Evolutionary conservation across 148 eudicot genomes (phyloP).

Genomic region (Limonium bicolor): DNA sequence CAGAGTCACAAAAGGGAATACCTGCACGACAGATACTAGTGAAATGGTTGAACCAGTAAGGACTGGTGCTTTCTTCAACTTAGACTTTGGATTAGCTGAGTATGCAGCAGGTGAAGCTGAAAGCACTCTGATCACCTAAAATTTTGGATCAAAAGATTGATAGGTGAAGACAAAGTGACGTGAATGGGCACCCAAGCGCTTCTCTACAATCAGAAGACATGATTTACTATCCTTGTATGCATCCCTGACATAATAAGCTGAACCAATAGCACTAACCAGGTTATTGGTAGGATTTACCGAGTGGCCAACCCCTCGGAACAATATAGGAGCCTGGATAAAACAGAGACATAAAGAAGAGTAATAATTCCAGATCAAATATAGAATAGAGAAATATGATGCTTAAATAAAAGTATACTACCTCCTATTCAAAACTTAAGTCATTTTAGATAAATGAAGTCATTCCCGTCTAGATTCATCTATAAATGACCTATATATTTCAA

Average conservation of each 20-base stretch:
- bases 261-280: slow-evolving; percentile 13
- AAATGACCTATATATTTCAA: too few relatives aligned
- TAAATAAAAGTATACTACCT: too few relatives aligned
- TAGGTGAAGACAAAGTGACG: neutral
- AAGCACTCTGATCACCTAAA: slow-evolving; percentile 40
- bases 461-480: too few relatives aligned
- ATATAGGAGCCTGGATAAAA: slow-evolving; percentile 38
- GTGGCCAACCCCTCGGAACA: slow-evolving; percentile 46
- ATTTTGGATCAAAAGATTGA: neutral
- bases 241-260: neutral
- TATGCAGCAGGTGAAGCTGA: slow-evolving; percentile 57
- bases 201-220: neutral
- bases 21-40: slow-evolving; percentile 63
- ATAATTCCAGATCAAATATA: too few relatives aligned
- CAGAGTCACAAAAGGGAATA: slow-evolving; percentile 2
- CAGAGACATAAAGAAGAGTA: neutral
- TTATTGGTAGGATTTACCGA: slow-evolving; percentile 39
- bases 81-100: slow-evolving; percentile 36
- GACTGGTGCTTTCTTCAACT: slow-evolving; percentile 32
- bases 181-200: neutral
- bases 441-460: too few relatives aligned
- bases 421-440: too few relatives aligned
- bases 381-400: too few relatives aligned
- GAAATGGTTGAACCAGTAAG: slow-evolving; percentile 44
- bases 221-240: neutral